Conservation (phyloP, 306 rosid genomes). For the Gillenia trifoliata region DNA sequence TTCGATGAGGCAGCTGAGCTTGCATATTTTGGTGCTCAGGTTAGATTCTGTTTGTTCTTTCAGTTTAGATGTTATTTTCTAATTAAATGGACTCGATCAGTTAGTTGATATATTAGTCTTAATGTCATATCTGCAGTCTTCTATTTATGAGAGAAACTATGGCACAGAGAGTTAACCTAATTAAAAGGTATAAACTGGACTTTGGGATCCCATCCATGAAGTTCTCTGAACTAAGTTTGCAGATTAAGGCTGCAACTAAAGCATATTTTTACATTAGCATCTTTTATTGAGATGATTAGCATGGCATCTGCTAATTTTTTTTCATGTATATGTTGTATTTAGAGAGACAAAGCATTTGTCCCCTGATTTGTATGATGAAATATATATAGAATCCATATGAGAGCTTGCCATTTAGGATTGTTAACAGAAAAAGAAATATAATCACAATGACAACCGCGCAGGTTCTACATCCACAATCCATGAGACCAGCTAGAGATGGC, state of each 20-base stretch:
- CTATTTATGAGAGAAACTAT: background rate
- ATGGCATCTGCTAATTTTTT: background rate
- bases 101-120: background rate
- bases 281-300: background rate
- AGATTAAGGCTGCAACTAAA: too few species aligned
- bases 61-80: background rate
- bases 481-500: constrained; percentile 72
- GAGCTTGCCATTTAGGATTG: background rate
- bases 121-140: background rate
- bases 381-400: background rate
- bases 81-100: background rate
- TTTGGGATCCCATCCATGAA: background rate
- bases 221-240: background rate
- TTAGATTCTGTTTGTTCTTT: constrained; percentile 11
- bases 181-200: background rate
- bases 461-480: constrained; percentile 73
- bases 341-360: background rate
- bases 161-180: background rate
- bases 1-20: constrained; percentile 81
- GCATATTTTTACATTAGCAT: background rate
- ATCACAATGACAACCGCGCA: constrained; percentile 9
- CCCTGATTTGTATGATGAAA: background rate
- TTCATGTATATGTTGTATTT: background rate
- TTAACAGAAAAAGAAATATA: background rate
- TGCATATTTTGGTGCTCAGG: constrained; percentile 84